These are phyloP conservation scores for Calvatia gigantea DNA, from an alignment of 768 basidiomycete species.

Conservation along the genomic window DNA sequence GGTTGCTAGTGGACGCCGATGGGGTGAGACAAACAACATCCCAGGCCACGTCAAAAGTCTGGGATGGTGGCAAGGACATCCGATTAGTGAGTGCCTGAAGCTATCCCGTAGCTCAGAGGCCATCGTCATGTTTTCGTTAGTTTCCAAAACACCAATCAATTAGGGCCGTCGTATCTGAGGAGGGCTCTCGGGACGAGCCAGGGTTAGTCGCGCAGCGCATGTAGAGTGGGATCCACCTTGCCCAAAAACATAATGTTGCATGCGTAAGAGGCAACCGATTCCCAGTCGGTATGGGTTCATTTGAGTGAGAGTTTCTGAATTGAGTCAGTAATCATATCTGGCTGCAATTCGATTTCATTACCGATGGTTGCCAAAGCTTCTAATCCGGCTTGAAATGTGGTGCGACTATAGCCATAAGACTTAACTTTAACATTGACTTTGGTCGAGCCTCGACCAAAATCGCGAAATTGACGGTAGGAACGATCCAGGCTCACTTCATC, in stretches of 20 bases:
- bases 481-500: neutral
- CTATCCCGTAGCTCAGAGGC: neutral
- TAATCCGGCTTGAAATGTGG: neutral
- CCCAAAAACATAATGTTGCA: neutral
- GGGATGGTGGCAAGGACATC: neutral
- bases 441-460: neutral
- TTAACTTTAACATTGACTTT: neutral
- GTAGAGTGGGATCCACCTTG: neutral
- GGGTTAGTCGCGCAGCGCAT: neutral
- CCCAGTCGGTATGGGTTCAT: neutral
- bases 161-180: no score
- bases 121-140: neutral
- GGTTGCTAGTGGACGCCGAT: conserved; percentile 4
- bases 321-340: neutral
- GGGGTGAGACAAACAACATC: neutral
- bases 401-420: neutral
- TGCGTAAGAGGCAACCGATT: neutral
- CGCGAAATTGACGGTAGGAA: neutral
- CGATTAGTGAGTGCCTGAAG: neutral
- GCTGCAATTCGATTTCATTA: neutral
- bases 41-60: neutral
- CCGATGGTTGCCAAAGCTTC: no score
- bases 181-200: no score
- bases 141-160: no score
- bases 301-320: neutral